Conservation (phyloP, 805 yeast species). For the Candida coquimbonensis region DNA sequence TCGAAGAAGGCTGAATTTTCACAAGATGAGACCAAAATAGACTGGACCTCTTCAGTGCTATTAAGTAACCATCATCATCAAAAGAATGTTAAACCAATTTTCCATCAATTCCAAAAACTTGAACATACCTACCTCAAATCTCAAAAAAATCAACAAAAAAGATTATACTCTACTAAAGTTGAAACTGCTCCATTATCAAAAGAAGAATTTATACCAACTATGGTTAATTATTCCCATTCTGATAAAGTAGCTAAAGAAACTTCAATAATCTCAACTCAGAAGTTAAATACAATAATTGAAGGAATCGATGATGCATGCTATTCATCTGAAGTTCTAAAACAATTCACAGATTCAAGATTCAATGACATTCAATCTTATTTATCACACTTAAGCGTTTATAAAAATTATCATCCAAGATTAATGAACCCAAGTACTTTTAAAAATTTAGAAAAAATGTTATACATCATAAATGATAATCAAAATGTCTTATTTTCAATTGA, state of each 20-base stretch:
- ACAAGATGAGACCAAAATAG: background rate
- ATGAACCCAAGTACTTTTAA: conserved; percentile 3
- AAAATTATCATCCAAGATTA: conserved; percentile 13
- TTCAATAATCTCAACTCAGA: background rate
- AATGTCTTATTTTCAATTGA: conserved; percentile 36
- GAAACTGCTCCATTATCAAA: too few species aligned
- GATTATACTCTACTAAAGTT: too few species aligned
- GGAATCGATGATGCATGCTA: background rate
- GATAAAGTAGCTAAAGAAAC: background rate
- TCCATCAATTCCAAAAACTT: too few species aligned
- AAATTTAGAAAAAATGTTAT: conserved; percentile 5
- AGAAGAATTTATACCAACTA: too few species aligned
- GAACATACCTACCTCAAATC: too few species aligned
- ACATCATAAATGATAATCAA: conserved; percentile 7
- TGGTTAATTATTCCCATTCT: background rate
- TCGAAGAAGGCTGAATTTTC: background rate
- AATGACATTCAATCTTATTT: conserved; percentile 4
- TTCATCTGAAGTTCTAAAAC: background rate
- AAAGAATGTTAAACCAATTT: too few species aligned
- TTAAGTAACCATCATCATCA: background rate
- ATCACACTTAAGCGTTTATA: background rate
- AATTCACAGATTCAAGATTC: conserved; percentile 4
- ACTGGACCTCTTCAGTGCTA: conserved; percentile 1
- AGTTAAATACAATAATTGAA: background rate
- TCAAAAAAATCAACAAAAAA: too few species aligned